These are phyloP conservation scores for Exophiala oligosperma DNA, from an alignment of 2,329 filamentous ascomycete genomes.

Conservation along the genomic window DNA sequence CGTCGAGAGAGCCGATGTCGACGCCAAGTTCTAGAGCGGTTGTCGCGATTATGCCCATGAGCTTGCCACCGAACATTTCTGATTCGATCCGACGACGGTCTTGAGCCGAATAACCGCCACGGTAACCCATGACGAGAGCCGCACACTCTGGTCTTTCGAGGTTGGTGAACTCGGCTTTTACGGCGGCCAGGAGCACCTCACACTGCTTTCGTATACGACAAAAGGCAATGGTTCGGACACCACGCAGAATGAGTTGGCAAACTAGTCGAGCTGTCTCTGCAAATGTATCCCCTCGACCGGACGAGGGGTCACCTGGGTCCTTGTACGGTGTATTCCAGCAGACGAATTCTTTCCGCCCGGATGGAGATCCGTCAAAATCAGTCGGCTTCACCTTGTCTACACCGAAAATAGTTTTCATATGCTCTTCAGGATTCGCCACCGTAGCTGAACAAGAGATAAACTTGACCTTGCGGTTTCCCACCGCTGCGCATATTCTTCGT, in stretches of 20 bases:
- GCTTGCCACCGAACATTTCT: slow-evolving; percentile 95
- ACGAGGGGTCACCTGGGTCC: slow-evolving; percentile 81
- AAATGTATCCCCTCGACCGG: slow-evolving; percentile 79
- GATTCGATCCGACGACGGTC: slow-evolving; percentile 85
- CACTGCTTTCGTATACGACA: slow-evolving; percentile 86
- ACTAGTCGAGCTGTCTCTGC: slow-evolving; percentile 87
- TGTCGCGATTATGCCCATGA: slow-evolving; percentile 91
- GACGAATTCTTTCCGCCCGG: slow-evolving; percentile 88
- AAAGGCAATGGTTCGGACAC: slow-evolving; percentile 90
- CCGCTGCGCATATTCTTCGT: slow-evolving; percentile 80
- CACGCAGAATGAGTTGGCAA: slow-evolving; percentile 82
- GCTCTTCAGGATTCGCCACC: slow-evolving; percentile 85
- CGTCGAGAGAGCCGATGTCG: slow-evolving; percentile 91
- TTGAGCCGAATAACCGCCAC: slow-evolving; percentile 90
- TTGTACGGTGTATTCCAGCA: slow-evolving; percentile 98
- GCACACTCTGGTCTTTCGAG: slow-evolving; percentile 74
- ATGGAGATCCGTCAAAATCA: slow-evolving; percentile 90
- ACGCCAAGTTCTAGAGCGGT: slow-evolving; percentile 91
- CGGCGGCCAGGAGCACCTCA: slow-evolving; percentile 76
- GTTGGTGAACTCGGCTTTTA: slow-evolving; percentile 72
- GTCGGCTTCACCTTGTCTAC: slow-evolving; percentile 77
- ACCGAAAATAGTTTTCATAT: slow-evolving; percentile 94
- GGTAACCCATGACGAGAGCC: slow-evolving; percentile 87
- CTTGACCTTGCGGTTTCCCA: slow-evolving; percentile 80
- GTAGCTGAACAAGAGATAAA: slow-evolving; percentile 98